Percentiles rank a stretch among this genome's conserved stretches.
Conservation (phyloP, 2,329 filamentous ascomycete genomes). For the Fonsecaea pedrosoi region DNA sequence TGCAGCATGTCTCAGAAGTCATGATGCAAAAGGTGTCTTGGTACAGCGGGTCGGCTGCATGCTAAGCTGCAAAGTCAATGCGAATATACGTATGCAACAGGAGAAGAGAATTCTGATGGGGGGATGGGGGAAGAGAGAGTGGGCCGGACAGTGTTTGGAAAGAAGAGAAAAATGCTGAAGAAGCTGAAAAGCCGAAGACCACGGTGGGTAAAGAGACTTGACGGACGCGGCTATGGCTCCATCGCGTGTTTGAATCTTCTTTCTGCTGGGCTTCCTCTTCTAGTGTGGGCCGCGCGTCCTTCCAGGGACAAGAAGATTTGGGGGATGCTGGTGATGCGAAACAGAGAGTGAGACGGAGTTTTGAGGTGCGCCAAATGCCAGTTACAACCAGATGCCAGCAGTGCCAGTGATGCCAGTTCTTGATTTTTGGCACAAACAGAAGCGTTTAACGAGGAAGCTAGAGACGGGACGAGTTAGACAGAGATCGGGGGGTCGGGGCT, state of each 20-base stretch:
- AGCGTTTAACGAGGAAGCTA: background rate
- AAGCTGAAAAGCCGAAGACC: background rate
- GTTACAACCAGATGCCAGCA: background rate
- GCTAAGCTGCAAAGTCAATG: slow-evolving; percentile 26
- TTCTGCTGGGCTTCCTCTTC: background rate
- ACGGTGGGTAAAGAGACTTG: background rate
- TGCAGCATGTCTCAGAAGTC: slow-evolving; percentile 37
- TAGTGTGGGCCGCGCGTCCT: slow-evolving; percentile 20
- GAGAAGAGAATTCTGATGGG: slow-evolving; percentile 4
- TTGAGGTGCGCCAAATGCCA: slow-evolving; percentile 8
- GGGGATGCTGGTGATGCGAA: slow-evolving; percentile 6
- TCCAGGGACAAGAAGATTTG: slow-evolving; percentile 6
- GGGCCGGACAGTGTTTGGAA: slow-evolving; percentile 24
- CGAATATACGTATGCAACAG: slow-evolving; percentile 9
- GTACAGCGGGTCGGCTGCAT: slow-evolving; percentile 28
- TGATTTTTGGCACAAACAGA: background rate
- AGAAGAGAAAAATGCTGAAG: slow-evolving; percentile 7
- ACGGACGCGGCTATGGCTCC: background rate
- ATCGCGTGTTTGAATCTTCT: slow-evolving; percentile 7
- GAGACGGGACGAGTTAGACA: slow-evolving; percentile 4
- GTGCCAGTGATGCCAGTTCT: background rate
- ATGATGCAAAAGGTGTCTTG: slow-evolving; percentile 30
- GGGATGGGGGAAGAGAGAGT: slow-evolving; percentile 22
- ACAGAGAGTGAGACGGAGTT: slow-evolving; percentile 12
- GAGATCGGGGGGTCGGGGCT: slow-evolving; percentile 11